These are phyloP conservation scores for Xylogone sp. DNA, from an alignment of 2,329 filamentous ascomycete species.

Conservation along the genomic window DNA sequence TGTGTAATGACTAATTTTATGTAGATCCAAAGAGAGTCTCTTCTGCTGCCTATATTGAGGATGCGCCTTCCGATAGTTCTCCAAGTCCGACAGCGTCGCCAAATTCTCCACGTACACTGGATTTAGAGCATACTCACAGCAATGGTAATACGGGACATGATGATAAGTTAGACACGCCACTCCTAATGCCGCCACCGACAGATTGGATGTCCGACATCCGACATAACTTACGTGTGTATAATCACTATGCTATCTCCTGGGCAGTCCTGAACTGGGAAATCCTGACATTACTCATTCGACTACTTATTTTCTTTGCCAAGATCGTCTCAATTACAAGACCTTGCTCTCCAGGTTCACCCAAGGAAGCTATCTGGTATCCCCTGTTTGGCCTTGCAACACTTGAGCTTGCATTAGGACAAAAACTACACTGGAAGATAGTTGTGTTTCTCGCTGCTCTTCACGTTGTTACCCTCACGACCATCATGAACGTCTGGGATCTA, in stretches of 20 bases:
- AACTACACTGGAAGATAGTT: slow-evolving; percentile 33
- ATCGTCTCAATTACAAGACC: slow-evolving; percentile 59
- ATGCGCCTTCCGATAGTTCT: slow-evolving; percentile 17
- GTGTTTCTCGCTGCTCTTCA: slow-evolving; percentile 42
- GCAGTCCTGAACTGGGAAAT: slow-evolving; percentile 25
- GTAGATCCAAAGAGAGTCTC: slow-evolving; percentile 17
- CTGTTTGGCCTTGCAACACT: slow-evolving; percentile 66
- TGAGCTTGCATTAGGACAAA: slow-evolving; percentile 48
- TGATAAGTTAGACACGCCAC: slow-evolving; percentile 24
- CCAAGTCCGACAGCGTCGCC: slow-evolving; percentile 12
- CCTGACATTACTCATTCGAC: slow-evolving; percentile 41
- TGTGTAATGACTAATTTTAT: not conserved
- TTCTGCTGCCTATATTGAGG: slow-evolving; percentile 26
- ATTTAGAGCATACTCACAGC: slow-evolving; percentile 8
- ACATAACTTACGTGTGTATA: slow-evolving; percentile 21
- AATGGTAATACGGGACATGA: not conserved
- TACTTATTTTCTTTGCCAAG: slow-evolving; percentile 66
- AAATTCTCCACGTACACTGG: slow-evolving; percentile 14
- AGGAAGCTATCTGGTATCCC: slow-evolving; percentile 60
- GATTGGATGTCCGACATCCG: slow-evolving; percentile 27
- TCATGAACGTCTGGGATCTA: slow-evolving; percentile 22
- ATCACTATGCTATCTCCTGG: slow-evolving; percentile 33
- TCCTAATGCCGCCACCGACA: slow-evolving; percentile 36
- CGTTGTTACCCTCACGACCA: slow-evolving; percentile 36
- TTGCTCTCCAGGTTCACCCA: slow-evolving; percentile 70